Base-by-base conservation (phyloP, 768 basidiomycete species). In the Crassisporium funariophilum region DNA sequence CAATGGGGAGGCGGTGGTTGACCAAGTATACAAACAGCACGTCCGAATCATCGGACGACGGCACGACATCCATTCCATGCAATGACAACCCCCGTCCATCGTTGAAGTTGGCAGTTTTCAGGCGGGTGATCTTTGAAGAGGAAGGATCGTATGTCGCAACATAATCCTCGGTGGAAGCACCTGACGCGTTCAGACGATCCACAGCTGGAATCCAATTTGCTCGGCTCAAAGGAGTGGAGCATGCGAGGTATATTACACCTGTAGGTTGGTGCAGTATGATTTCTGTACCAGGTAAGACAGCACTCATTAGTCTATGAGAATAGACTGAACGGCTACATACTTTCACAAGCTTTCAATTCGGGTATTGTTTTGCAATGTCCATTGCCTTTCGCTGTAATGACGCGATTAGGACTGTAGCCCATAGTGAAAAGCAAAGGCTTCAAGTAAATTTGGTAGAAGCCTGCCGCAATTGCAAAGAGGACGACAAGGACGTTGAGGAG, bases 51-150 rank as follows among this genome's bases (percentile, higher is more conserved):
- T 67, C 51, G 1, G 65, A 50, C 10, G 83, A 82, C 1, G 76
- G 67, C 4, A 85, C 83, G 19, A 86, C 77, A 44, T 87, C 86
- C 77, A 89, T 78, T 12, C 84, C 86, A 45, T 85, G 83, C 6
- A 80, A 55, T 17, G 77, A 76, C 33, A 85, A 62, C 5, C 77
- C 77, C 12, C 73, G 71, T 5, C 58, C 49, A 24, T 42, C 34
- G n/a, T 65, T 65, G 56, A 71, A 77, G 35, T 71, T 69, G 0
- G 62, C 52, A 3, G 78, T 56, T 11, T 62, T 52, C 8, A 86
- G 74, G 12, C 68, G 75, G 11, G 68, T 78, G 35, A 82, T 62
- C 40, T 59, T 56, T 27, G 63, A 65, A 1, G 78, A 75, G 6
- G 55, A 46, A 5, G 78, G 76, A 53, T 84, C 69, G 59, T 81